A percentile compares a stretch with the other conserved stretches of the same genome.
Evolutionary conservation across 306 rosid genomes (phyloP).

Genomic region (Quercus agrifolia): DNA sequence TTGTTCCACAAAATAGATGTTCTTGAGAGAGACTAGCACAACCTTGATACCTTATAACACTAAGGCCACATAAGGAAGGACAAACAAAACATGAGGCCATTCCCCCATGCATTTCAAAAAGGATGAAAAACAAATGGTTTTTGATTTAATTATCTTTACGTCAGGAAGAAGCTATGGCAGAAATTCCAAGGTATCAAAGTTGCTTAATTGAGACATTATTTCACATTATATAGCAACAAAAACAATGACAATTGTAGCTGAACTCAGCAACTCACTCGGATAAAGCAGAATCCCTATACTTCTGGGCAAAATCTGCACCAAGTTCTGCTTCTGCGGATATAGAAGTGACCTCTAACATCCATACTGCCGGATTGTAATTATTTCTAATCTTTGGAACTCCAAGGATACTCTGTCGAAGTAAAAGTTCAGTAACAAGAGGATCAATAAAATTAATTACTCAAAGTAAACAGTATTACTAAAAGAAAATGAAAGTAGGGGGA

Average conservation of each 20-base stretch:
- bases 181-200: neutral
- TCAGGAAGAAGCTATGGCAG: neutral
- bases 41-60: neutral
- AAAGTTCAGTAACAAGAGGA: conserved; percentile 7
- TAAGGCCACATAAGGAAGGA: neutral
- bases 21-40: too few species aligned
- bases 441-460: neutral
- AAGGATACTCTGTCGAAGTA: conserved; percentile 43
- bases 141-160: neutral
- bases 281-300: conserved; percentile 44
- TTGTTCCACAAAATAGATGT: neutral
- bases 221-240: neutral
- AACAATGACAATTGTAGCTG: neutral
- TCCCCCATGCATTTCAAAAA: neutral
- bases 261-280: conserved; percentile 36
- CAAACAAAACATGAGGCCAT: neutral
- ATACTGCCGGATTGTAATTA: conserved; percentile 66
- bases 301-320: conserved; percentile 60
- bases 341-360: conserved; percentile 75
- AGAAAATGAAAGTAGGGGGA: neutral
- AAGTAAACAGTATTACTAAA: neutral
- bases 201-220: neutral
- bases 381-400: conserved; percentile 62
- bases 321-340: conserved; percentile 49
- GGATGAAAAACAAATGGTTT: neutral